Conservation (phyloP, 2,329 filamentous ascomycete genomes). For the Aspergillus sclerotialis region DNA sequence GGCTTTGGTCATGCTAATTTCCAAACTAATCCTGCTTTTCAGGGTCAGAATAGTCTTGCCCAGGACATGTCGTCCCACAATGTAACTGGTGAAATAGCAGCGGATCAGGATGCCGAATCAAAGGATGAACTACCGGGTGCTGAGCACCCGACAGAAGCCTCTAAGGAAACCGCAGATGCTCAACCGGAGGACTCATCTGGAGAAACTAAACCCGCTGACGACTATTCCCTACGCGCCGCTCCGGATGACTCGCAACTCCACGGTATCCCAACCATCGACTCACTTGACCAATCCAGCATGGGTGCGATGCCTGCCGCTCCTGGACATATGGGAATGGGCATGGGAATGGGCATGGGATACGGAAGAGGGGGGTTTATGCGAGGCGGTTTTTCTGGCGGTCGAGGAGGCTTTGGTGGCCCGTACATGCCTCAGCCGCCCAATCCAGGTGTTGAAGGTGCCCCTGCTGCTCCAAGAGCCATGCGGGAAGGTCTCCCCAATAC, state of each 20-base stretch:
- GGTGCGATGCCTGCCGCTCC: conserved; percentile 22
- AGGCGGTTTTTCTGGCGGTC: conserved; percentile 39
- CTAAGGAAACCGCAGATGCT: neutral
- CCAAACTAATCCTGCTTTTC: conserved; percentile 19
- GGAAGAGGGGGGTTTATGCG: conserved; percentile 39
- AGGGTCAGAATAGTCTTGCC: conserved; percentile 25
- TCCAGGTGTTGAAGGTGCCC: conserved; percentile 63
- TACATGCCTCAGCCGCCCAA: conserved; percentile 36
- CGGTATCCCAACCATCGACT: conserved; percentile 26
- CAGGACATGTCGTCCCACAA: conserved; percentile 13
- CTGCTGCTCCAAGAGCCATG: conserved; percentile 92
- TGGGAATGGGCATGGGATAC: conserved; percentile 23
- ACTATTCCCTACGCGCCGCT: conserved; percentile 8
- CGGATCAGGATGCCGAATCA: conserved; percentile 13
- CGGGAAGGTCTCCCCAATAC: conserved; percentile 80
- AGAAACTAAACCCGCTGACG: conserved; percentile 8
- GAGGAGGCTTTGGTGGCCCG: conserved; percentile 23
- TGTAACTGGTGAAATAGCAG: conserved; percentile 7
- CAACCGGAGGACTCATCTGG: conserved; percentile 7
- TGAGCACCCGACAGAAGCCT: conserved; percentile 5
- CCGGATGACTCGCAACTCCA: conserved; percentile 15
- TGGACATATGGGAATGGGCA: conserved; percentile 21
- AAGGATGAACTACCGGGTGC: conserved; percentile 26
- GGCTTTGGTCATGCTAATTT: conserved; percentile 32
- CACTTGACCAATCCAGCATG: conserved; percentile 19